Evolutionary conservation across 2,329 filamentous ascomycete genomes (phyloP).

Genomic region (Nigrospora osmanthi): DNA sequence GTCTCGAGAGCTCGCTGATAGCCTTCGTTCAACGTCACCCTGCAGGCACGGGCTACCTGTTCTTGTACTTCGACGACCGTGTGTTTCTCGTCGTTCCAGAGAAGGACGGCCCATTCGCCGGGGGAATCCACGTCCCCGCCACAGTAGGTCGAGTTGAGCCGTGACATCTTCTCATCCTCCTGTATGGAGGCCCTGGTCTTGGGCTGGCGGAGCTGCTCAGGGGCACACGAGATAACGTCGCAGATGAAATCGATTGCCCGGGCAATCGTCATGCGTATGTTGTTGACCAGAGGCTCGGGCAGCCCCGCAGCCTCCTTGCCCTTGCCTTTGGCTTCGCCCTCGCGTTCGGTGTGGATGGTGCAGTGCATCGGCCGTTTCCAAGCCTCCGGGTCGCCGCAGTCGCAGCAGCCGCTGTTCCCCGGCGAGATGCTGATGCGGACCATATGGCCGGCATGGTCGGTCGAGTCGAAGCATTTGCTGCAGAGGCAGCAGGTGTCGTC

Average conservation of each 20-base stretch:
- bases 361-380: constrained; percentile 86
- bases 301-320: constrained; percentile 49
- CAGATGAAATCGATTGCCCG: constrained; percentile 89
- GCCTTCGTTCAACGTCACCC: constrained; percentile 61
- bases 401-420: constrained; percentile 92
- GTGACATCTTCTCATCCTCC: constrained; percentile 72
- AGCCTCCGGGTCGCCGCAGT: constrained; percentile 92
- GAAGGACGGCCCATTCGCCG: constrained; percentile 72
- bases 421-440: constrained; percentile 82
- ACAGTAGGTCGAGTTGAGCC: constrained; percentile 71
- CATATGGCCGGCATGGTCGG: constrained; percentile 88
- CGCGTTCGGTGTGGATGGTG: constrained; percentile 76
- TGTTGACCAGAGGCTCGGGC: constrained; percentile 67
- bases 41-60: constrained; percentile 85
- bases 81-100: constrained; percentile 99
- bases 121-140: constrained; percentile 56
- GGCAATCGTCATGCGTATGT: constrained; percentile 79
- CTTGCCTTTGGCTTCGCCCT: constrained; percentile 51
- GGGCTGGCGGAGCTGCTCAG: constrained; percentile 80
- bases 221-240: constrained; percentile 95
- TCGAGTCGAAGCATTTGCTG: constrained; percentile 88
- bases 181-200: constrained; percentile 78
- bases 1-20: constrained; percentile 76
- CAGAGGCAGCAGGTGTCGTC: constrained; percentile 96
- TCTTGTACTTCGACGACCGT: constrained; percentile 85